Percentiles rank a stretch among this genome's conserved stretches.
phyloP scores from a whole-genome alignment of 192 early-diverging fungal species.

The Obelidium mucronatum region DNA sequence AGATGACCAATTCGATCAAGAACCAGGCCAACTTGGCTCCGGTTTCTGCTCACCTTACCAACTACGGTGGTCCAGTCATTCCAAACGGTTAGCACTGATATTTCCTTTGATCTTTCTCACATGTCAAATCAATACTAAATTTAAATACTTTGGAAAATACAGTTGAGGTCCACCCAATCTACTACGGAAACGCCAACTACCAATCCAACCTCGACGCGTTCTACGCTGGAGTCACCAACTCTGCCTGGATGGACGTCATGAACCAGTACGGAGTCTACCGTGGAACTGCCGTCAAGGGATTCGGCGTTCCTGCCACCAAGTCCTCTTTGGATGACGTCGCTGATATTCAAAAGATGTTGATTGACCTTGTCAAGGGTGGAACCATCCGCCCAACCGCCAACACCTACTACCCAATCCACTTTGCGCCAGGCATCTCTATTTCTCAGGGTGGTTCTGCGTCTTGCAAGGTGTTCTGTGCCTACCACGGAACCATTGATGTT shows the following conservation, averaged over 20 bases:
- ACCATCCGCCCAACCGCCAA: slow-evolving; percentile 28
- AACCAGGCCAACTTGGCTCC: neutral
- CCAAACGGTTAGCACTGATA: neutral
- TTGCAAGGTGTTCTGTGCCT: slow-evolving; percentile 41
- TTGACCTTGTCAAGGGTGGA: slow-evolving; percentile 14
- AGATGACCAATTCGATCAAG: neutral
- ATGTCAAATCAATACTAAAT: neutral
- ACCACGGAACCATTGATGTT: slow-evolving; percentile 41
- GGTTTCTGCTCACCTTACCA: slow-evolving; percentile 1
- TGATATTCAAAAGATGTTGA: slow-evolving; percentile 6
- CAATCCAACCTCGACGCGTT: slow-evolving; percentile 27
- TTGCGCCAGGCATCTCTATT: slow-evolving; percentile 23
- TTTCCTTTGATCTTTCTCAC: neutral
- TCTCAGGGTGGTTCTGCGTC: slow-evolving; percentile 8
- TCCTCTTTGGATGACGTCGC: slow-evolving; percentile 6
- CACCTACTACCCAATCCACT: slow-evolving; percentile 32
- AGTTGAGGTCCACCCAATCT: slow-evolving; percentile 37
- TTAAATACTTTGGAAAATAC: neutral
- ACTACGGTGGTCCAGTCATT: slow-evolving; percentile 22
- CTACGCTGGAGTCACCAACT: slow-evolving; percentile 18
- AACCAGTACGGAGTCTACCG: slow-evolving; percentile 2
- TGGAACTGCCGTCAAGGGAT: neutral
- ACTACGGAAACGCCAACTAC: slow-evolving; percentile 22
- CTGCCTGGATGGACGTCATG: slow-evolving; percentile 10
- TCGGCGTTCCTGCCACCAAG: neutral